phyloP scores from a whole-genome alignment of 352 stramenopile species.

The Globisporangium polare region DNA sequence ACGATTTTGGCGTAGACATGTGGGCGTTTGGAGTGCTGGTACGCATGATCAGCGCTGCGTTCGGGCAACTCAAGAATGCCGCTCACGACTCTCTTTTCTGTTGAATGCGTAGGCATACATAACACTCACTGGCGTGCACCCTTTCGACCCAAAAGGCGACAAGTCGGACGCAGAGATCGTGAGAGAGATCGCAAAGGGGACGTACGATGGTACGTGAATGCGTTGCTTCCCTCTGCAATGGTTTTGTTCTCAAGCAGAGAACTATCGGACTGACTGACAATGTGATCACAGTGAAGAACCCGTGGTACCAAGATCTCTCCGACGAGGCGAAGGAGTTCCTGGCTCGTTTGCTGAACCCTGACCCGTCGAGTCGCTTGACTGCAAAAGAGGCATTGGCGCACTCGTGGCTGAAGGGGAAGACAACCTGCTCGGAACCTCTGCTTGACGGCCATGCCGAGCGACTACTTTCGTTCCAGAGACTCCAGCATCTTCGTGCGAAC shows the following conservation, averaged over 20 bases:
- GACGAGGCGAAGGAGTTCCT: slow-evolving; percentile 61
- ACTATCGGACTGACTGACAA: neutral
- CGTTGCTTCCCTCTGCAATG: neutral
- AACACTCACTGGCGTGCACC: slow-evolving; percentile 67
- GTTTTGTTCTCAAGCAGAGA: neutral
- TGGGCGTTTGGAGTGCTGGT: slow-evolving; percentile 79
- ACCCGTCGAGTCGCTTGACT: slow-evolving; percentile 49
- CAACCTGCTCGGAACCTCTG: slow-evolving; percentile 37
- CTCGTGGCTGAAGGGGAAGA: slow-evolving; percentile 52
- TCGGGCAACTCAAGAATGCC: neutral
- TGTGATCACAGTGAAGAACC: slow-evolving; percentile 42
- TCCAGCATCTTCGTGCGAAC: slow-evolving; percentile 73
- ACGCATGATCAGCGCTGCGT: neutral
- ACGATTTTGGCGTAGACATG: slow-evolving; percentile 75
- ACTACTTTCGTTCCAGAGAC: slow-evolving; percentile 56
- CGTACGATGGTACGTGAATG: slow-evolving; percentile 47
- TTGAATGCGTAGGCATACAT: slow-evolving; percentile 49
- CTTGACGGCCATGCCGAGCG: slow-evolving; percentile 43
- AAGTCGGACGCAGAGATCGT: slow-evolving; percentile 71
- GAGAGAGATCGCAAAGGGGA: slow-evolving; percentile 43
- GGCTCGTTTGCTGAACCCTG: slow-evolving; percentile 37
- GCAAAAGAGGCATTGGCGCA: slow-evolving; percentile 54
- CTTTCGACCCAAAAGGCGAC: slow-evolving; percentile 71
- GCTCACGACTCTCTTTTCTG: neutral
- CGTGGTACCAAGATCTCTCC: slow-evolving; percentile 62